phyloP scores from a whole-genome alignment of 371 early-diverging fungal genomes.

The Mortierella polycephala region DNA sequence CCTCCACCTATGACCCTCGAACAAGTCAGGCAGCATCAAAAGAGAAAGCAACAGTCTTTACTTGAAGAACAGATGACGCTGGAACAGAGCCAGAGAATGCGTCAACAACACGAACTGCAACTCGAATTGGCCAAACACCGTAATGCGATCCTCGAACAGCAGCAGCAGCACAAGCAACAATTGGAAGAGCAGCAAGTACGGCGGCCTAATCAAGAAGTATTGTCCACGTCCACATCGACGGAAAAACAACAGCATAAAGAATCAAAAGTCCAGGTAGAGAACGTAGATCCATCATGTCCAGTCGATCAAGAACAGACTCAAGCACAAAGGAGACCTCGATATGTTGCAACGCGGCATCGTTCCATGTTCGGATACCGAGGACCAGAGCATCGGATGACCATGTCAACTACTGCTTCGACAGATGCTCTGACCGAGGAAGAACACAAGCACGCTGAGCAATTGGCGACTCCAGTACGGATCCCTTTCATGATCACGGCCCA shows the following conservation, averaged over 20 bases:
- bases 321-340: background rate
- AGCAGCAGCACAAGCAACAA: conserved; percentile 5
- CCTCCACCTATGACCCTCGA: conserved; percentile 45
- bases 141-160: conserved; percentile 34
- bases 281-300: background rate
- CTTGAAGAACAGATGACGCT: conserved; percentile 41
- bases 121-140: conserved; percentile 37
- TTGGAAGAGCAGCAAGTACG: background rate
- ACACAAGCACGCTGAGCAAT: background rate
- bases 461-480: background rate
- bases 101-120: conserved; percentile 37
- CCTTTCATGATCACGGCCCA: conserved; percentile 27
- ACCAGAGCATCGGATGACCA: conserved; percentile 15
- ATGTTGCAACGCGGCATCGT: conserved; percentile 25
- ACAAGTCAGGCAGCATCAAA: conserved; percentile 17
- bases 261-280: background rate
- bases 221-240: too few relatives aligned
- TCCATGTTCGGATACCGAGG: conserved; percentile 48
- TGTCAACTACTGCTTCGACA: conserved; percentile 4
- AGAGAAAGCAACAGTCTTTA: conserved; percentile 13
- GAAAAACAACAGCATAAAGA: conserved; percentile 6
- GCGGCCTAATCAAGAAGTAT: conserved; percentile 5
- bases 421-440: conserved; percentile 5
- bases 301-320: background rate
- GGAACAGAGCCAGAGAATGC: conserved; percentile 34